These are phyloP conservation scores for Cyclostephanos invisitatus DNA, from an alignment of 108 stramenopile genomes.

Conservation along the genomic window DNA sequence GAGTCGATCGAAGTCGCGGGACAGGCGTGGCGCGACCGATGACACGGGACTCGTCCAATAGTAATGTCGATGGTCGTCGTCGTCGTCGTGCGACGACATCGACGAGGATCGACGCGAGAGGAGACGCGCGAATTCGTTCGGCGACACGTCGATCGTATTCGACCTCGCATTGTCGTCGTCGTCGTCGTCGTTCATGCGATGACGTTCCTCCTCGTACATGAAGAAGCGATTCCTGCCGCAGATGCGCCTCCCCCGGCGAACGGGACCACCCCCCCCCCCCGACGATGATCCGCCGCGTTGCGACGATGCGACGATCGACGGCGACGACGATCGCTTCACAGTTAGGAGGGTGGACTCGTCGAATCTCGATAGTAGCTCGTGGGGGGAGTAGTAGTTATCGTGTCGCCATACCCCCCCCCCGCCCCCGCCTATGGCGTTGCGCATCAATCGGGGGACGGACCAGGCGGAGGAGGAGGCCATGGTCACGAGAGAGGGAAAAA, in stretches of 20 bases:
- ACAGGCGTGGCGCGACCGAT: neutral
- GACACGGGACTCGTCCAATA: conserved; percentile 8
- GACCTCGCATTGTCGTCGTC: neutral
- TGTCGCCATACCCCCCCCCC: no score
- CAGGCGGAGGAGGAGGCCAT: neutral
- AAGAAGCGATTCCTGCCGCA: no score
- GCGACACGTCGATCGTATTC: neutral
- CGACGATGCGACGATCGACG: neutral
- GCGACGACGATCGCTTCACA: neutral
- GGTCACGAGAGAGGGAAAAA: no score
- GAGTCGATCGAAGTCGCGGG: neutral
- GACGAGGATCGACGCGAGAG: neutral
- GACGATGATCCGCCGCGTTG: no score
- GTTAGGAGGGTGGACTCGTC: neutral
- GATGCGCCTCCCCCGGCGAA: neutral
- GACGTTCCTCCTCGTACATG: conserved; percentile 9
- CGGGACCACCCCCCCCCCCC: no score
- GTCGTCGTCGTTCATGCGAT: neutral
- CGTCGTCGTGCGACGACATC: neutral
- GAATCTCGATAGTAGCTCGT: conserved; percentile 8
- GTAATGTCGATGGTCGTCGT: neutral
- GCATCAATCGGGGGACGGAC: conserved; percentile 4
- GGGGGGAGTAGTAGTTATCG: conserved; percentile 10
- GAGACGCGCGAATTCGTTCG: neutral
- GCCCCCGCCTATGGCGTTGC: no score